Conservation (phyloP, 306 rosid genomes). For the Quercus dentata region DNA sequence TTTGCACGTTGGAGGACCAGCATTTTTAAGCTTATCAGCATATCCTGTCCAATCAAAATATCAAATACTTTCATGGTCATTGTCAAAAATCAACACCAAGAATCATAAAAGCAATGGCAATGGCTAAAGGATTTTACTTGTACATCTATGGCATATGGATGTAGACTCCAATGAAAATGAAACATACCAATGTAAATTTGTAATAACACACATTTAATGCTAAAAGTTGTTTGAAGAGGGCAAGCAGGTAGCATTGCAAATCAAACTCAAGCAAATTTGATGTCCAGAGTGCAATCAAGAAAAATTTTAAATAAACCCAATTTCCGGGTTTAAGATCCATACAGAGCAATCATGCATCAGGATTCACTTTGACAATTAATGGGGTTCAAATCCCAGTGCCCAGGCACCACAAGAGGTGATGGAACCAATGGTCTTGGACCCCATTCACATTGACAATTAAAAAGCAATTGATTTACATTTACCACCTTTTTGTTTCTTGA, state of each 20-base stretch:
- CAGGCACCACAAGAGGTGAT: too few relatives aligned
- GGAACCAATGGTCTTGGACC: too few relatives aligned
- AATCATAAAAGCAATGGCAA: neutral
- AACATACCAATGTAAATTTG: neutral
- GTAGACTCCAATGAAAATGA: neutral
- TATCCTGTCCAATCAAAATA: conserved; percentile 40
- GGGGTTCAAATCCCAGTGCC: too few relatives aligned
- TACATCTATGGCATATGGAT: neutral
- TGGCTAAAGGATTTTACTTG: neutral
- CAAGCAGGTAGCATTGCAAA: neutral
- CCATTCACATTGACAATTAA: neutral
- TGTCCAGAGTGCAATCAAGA: neutral
- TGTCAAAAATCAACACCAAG: neutral
- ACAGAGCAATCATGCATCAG: neutral
- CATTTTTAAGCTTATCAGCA: conserved; percentile 64
- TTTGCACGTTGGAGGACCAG: conserved; percentile 57
- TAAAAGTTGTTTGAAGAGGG: neutral
- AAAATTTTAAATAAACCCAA: neutral
- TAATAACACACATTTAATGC: neutral
- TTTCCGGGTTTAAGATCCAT: neutral
- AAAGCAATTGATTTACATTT: neutral
- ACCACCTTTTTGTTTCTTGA: neutral
- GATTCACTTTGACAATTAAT: neutral
- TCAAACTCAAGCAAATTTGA: neutral
- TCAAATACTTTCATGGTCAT: neutral